Conservation (phyloP, 352 stramenopile species). For the Stramenopiles sp. region DNA sequence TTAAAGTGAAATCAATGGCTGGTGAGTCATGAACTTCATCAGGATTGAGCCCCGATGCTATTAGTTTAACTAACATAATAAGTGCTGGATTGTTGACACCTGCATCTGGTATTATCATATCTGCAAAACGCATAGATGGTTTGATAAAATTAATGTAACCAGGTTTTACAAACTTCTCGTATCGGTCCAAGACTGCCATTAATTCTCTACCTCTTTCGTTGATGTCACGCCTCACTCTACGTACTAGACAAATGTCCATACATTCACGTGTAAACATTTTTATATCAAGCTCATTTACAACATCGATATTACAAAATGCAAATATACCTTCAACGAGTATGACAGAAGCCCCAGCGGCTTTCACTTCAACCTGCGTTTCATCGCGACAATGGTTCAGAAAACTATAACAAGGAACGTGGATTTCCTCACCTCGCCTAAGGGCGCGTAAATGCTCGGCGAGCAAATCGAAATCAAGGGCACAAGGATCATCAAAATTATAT, state of each 20-base stretch:
- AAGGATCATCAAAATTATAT: slow-evolving; percentile 88
- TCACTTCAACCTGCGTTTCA: slow-evolving; percentile 40
- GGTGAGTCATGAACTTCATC: no score
- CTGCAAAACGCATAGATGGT: slow-evolving; percentile 59
- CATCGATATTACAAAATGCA: slow-evolving; percentile 51
- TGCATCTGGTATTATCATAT: slow-evolving; percentile 53
- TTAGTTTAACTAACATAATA: slow-evolving; percentile 8
- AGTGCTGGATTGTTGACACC: slow-evolving; percentile 9
- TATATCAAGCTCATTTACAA: slow-evolving; percentile 62
- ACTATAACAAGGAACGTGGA: slow-evolving; percentile 5
- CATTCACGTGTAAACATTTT: slow-evolving; percentile 86
- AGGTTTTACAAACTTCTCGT: slow-evolving; percentile 74
- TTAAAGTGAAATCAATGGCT: no score
- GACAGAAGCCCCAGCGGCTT: slow-evolving; percentile 44
- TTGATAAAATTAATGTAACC: slow-evolving; percentile 94
- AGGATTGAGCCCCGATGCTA: no score
- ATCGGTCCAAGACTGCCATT: slow-evolving; percentile 77
- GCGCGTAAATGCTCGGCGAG: slow-evolving; percentile 49
- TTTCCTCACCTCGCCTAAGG: slow-evolving; percentile 23
- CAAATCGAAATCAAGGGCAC: slow-evolving; percentile 67
- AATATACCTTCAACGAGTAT: slow-evolving; percentile 85
- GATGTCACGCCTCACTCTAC: slow-evolving; percentile 58
- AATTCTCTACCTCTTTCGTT: slow-evolving; percentile 56
- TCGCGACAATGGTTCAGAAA: slow-evolving; percentile 45
- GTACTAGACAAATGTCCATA: slow-evolving; percentile 59